Conservation (phyloP, 192 early-diverging fungal genomes). For the Coemansia erecta region DNA sequence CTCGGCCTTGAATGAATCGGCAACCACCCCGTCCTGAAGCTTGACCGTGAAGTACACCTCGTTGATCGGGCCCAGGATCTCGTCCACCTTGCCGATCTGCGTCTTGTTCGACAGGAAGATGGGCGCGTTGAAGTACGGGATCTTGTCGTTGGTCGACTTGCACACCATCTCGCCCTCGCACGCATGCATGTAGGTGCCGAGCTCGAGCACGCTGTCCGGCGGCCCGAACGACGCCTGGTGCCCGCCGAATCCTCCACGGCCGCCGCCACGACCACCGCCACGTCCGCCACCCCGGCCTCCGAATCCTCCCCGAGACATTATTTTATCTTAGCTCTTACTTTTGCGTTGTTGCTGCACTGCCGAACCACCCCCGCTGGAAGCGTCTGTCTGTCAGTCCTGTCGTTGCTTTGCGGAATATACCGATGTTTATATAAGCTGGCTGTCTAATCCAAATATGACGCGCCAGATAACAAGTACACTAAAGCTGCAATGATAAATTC, state of each 20-base stretch:
- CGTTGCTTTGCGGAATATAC: slow-evolving; percentile 1
- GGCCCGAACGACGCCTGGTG: slow-evolving; percentile 61
- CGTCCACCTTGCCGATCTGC: slow-evolving; percentile 98
- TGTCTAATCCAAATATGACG: neutral
- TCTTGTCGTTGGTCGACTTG: slow-evolving; percentile 80
- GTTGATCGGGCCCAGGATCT: slow-evolving; percentile 97
- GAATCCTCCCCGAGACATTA: slow-evolving; percentile 47
- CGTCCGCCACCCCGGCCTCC: slow-evolving; percentile 41
- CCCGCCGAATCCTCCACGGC: slow-evolving; percentile 33
- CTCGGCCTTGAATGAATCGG: slow-evolving; percentile 83
- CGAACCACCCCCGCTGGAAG: neutral
- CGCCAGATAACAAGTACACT: neutral
- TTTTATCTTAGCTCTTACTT: slow-evolving; percentile 4
- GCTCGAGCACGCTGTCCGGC: slow-evolving; percentile 73
- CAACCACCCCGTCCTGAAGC: slow-evolving; percentile 88
- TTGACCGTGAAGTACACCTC: slow-evolving; percentile 98
- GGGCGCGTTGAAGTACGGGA: slow-evolving; percentile 99
- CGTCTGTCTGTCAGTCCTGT: too few species aligned
- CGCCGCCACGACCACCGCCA: slow-evolving; percentile 53
- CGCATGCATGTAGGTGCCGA: slow-evolving; percentile 88
- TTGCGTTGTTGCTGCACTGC: neutral
- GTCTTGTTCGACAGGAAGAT: slow-evolving; percentile 98
- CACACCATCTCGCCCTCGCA: slow-evolving; percentile 99
- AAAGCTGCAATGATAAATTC: neutral
- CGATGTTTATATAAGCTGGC: neutral